Base-by-base conservation (phyloP, 202 grass and related monocot genomes). In the Panicum hallii region DNA sequence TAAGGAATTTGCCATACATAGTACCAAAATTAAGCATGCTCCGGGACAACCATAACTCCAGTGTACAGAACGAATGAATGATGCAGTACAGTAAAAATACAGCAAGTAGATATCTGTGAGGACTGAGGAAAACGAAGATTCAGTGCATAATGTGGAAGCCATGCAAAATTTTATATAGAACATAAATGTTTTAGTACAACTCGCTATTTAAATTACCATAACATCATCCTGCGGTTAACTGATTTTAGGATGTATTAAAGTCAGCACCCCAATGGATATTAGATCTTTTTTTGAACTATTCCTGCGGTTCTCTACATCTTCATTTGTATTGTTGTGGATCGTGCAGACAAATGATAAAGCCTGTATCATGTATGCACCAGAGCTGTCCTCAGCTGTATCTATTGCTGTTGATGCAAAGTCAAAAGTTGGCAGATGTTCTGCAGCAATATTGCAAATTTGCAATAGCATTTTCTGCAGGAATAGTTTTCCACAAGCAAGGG, bases 1-100 rank as follows among this genome's bases (percentile, higher is more conserved):
- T 70, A 79, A 68, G 13, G 34, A 55, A 50, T 45, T 53, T 53
- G 19, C 52, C 43, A 52, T 63, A 69, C 9, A 62, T 46, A 55
- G 52, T 74, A 90, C 84, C 19, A 67, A 69, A 73, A 38, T 87
- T 71, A 79, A 75, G 69, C 45, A 48, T 80, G 62, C 55, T 83
- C 69, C 34, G 11, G 68, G 75, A 74, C 61, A 87, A 41, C 43
- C 36, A 75, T 75, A 32, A 62, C 50, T 47, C 57, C 45, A 62
- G 50, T 74, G 32, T 26, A 75, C 62, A 69, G 44, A 36, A 79
- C 26, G 32, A 53, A 79, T 55, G 74, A 83, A 79, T 46, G 32
- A 45, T 55, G 23, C 7, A 52, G 63, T 89, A 49, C 54, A 32
- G 79, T 28, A 48, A 15, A 77, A 65, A 55, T 16, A 23, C 14